Conservation (phyloP, 805 yeast species). For the Saturnispora kantuleensis region DNA sequence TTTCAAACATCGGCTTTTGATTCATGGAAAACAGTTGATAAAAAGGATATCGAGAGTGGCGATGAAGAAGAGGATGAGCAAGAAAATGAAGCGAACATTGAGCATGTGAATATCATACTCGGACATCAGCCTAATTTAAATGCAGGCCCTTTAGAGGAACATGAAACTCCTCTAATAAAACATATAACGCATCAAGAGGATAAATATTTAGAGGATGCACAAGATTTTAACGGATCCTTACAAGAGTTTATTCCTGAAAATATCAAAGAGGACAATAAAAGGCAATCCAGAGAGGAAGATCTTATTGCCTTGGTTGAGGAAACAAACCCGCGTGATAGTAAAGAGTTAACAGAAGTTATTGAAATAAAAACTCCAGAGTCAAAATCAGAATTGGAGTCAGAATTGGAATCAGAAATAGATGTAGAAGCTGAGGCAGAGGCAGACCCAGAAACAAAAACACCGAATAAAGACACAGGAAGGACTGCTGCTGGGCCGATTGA, state of each 20-base stretch:
- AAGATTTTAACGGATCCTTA: too few relatives aligned
- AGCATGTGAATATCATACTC: neutral
- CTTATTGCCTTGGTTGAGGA: too few relatives aligned
- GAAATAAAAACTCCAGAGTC: neutral
- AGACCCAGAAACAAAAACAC: too few relatives aligned
- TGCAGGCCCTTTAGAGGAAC: neutral
- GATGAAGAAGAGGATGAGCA: conserved; percentile 12
- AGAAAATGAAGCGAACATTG: neutral
- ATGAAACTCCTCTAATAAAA: neutral
- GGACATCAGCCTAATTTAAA: neutral
- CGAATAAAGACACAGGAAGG: too few relatives aligned
- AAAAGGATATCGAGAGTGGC: neutral
- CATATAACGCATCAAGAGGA: too few relatives aligned
- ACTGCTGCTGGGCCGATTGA: neutral
- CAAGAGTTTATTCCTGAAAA: too few relatives aligned
- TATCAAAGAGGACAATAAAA: too few relatives aligned
- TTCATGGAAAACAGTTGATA: conserved; percentile 1
- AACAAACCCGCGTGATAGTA: neutral
- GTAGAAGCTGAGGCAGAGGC: too few relatives aligned
- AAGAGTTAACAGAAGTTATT: neutral
- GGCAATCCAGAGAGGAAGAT: too few relatives aligned
- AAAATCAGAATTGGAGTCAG: neutral
- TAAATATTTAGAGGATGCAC: neutral
- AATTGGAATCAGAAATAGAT: neutral
- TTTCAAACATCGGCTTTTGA: conserved; percentile 20